Evolutionary conservation across 2,329 filamentous ascomycete genomes (phyloP), one percentile per base, ranked within the genome.

Genomic region (Gliomastix tumulicola): DNA sequence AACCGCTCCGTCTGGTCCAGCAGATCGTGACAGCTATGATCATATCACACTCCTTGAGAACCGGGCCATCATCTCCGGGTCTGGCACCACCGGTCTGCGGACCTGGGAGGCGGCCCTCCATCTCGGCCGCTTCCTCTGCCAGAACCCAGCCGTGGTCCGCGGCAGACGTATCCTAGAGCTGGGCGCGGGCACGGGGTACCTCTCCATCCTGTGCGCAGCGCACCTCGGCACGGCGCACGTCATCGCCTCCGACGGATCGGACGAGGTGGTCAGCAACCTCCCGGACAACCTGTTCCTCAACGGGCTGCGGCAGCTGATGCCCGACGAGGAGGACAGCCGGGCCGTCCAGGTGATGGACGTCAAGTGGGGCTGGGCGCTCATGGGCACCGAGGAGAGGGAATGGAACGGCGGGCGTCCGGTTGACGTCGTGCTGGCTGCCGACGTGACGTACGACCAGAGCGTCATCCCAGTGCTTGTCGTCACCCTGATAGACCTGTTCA

Each of bases 51-150:
- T 88, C 2, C 68, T 84, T 12, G 85, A 89, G 59, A 79, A 79
- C 21, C 74, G 78, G 4, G 71, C 72, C 21, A 68, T 89, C 20
- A 75, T 90, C 33, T 78, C 83, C 2, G 80, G 79, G 3, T 71
- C 70, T 1, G 83, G 84, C 2, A 88, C 83, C 1, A 90, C 85
- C 0, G 85, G 85, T 2, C 68, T 85, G 18, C 74, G 85, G 22
- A 90, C 86, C 0, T 92, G 85, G 86, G 86, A 90, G 55, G 85
- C 85, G 2, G 79, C 83, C 3, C 62, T 90, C 8, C 82, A 88
- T 46, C 66, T 90, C 1, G 82, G 82, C 2, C 71, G 79, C 31
- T 88, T 79, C 48, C 71, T 89, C 17, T 74, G 75, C 41, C 41
- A 51, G n/a, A 57, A 69, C 34, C 57, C 55, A 1, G 43, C 46